Evolutionary conservation across 176 grass and related monocot genomes (phyloP).

Genomic region (Avena sativa): DNA sequence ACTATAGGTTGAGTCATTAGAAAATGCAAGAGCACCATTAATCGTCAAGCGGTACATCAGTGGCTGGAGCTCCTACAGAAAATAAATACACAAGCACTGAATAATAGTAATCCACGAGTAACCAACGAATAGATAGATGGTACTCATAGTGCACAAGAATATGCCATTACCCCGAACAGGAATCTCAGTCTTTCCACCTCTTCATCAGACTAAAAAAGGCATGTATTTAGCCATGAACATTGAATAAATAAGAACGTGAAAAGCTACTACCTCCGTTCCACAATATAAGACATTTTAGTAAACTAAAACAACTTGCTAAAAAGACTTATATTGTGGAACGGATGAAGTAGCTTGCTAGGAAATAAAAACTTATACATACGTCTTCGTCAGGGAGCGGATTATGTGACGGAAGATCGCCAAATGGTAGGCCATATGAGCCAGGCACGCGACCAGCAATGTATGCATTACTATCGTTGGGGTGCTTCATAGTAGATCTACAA

Average conservation of each 20-base stretch:
- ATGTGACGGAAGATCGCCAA: not conserved
- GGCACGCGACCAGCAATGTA: not conserved
- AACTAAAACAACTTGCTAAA: too few relatives aligned
- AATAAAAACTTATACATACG: not conserved
- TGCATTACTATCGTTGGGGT: not conserved
- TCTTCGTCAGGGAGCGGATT: not conserved
- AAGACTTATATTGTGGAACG: too few relatives aligned
- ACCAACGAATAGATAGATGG: not conserved
- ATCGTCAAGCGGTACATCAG: not conserved
- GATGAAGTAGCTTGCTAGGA: not conserved
- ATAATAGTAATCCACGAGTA: not conserved
- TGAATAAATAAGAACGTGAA: not conserved
- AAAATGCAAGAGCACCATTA: too few relatives aligned
- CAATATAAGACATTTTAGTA: too few relatives aligned
- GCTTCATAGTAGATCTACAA: not conserved
- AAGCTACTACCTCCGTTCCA: too few relatives aligned
- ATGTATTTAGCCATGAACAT: not conserved
- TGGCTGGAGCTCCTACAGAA: not conserved
- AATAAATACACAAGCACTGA: not conserved
- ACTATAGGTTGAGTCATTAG: too few relatives aligned
- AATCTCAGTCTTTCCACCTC: slow-evolving; percentile 18
- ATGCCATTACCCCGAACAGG: not conserved
- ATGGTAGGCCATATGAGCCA: not conserved
- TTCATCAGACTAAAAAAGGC: not conserved
- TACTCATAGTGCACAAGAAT: not conserved